Conservation (phyloP, 257 asterid species). For the Solanum commersonii region DNA sequence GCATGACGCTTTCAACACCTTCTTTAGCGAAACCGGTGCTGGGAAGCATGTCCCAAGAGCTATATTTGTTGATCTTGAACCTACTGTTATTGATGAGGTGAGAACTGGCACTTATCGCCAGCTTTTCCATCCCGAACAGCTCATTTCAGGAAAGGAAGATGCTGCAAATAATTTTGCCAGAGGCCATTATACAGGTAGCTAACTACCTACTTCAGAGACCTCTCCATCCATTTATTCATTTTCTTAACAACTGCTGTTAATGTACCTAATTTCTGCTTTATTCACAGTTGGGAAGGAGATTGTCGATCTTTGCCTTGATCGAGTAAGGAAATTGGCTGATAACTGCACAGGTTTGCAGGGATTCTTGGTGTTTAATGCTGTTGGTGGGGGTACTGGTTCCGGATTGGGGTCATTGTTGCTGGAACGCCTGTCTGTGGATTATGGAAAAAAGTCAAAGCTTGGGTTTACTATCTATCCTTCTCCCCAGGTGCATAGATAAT, state of each 20-base stretch:
- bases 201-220: not conserved
- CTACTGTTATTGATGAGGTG: conserved; percentile 85
- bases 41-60: conserved; percentile 95
- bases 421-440: conserved; percentile 81
- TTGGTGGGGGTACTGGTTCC: conserved; percentile 95
- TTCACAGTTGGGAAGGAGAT: conserved; percentile 79
- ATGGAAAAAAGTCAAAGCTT: conserved; percentile 87
- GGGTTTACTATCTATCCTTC: conserved; percentile 91
- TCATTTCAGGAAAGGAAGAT: conserved; percentile 90
- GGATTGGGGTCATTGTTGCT: conserved; percentile 80
- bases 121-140: conserved; percentile 95
- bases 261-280: not conserved
- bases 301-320: conserved; percentile 75
- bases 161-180: conserved; percentile 92
- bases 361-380: conserved; percentile 76
- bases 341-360: conserved; percentile 95
- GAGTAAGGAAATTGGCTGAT: conserved; percentile 87
- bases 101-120: conserved; percentile 76
- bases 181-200: conserved; percentile 77
- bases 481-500: conserved; percentile 48
- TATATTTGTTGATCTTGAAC: conserved; percentile 83
- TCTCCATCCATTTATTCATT: not conserved
- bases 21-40: conserved; percentile 84
- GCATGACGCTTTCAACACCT: conserved; percentile 86
- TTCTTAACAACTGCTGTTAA: not conserved